A percentile compares a stretch with the other conserved stretches of the same genome.
Evolutionary conservation across 2,329 filamentous ascomycete genomes (phyloP).

Genomic region (Phialocephala subalpina): DNA sequence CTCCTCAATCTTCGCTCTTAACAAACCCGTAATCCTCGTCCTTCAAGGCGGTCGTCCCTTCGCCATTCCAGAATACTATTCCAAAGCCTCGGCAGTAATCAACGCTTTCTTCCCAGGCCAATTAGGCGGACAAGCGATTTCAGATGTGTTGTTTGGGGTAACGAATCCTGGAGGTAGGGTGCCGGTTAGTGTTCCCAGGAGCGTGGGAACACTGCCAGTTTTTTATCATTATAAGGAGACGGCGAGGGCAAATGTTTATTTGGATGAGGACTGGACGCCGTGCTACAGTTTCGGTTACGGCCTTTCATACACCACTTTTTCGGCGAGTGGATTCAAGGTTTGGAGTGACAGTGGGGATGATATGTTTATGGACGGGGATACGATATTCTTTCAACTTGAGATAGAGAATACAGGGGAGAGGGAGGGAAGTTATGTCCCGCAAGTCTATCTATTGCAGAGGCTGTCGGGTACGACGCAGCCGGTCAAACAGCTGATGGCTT

Average conservation of each 20-base stretch:
- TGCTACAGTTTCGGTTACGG: constrained; percentile 46
- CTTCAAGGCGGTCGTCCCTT: constrained; percentile 53
- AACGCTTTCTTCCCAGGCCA: constrained; percentile 44
- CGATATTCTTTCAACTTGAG: constrained; percentile 55
- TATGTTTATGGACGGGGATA: constrained; percentile 35
- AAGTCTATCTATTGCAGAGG: constrained; percentile 54
- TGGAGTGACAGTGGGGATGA: constrained; percentile 6
- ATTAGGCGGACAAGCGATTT: constrained; percentile 37
- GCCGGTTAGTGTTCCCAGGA: constrained; percentile 46
- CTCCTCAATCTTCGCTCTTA: constrained; percentile 47
- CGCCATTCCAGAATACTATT: constrained; percentile 49
- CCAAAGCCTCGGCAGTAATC: constrained; percentile 49
- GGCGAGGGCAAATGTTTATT: constrained; percentile 40
- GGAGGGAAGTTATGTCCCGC: constrained; percentile 69
- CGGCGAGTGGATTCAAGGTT: constrained; percentile 40
- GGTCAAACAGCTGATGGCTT: constrained; percentile 53
- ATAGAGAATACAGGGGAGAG: constrained; percentile 69
- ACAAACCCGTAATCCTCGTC: constrained; percentile 51
- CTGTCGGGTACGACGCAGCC: constrained; percentile 51
- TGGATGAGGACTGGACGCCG: constrained; percentile 44
- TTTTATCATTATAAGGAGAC: constrained; percentile 48
- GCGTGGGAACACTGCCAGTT: constrained; percentile 47
- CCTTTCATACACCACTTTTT: constrained; percentile 46
- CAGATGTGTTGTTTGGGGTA: constrained; percentile 44
- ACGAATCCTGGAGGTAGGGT: constrained; percentile 46